Evolutionary conservation across 2,329 filamentous ascomycete species (phyloP), one percentile per base, ranked within the genome.

Genomic region (Epichloe baconii): DNA sequence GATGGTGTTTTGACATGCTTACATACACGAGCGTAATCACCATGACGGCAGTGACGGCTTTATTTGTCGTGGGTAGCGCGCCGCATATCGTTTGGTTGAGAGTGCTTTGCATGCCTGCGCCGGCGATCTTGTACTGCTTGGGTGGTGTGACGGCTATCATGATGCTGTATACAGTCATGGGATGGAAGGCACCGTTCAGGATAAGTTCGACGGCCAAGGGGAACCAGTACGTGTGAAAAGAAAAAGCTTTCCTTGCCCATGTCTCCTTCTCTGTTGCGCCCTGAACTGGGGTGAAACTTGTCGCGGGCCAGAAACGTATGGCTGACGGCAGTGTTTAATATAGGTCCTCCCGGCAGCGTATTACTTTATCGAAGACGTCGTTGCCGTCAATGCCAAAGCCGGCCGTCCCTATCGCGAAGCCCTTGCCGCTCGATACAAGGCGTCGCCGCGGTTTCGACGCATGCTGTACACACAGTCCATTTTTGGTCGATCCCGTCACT

Each of bases 331-430:
- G 12, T 34, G 43, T 17, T 17, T 37, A 3, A 21, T 5, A 0
- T 0, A 69, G 61, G 76, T 83, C 52, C 72, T 76, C 3, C 82
- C 82, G 0, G 75, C 78, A 2, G 72, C 78, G 2, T 82, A 83
- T 57, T 82, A 82, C 47, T 71, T 85, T 34, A 77, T 85, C 26
- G 82, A 86, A 64, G 82, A 86, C 58, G 73, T 84, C 23, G 74
- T 83, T 14, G 80, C 79, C 4, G 82, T 86, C 41, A 83, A 85
- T 59, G 82, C 79, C 19, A 75, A 73, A 3, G 81, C 78, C 10
- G 68, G 68, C n/a, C 63, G 66, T 37, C 67, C 68, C 0, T 72
- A 66, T 44, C 64, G 70, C 43, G 68, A 71, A 50, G 69, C 68
- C 10, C 58, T 70, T 26, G 64, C 69, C 21, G 70, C 69, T 8